Conservation (phyloP, 495 filamentous ascomycete genomes). For the Chaetomium fimeti region DNA sequence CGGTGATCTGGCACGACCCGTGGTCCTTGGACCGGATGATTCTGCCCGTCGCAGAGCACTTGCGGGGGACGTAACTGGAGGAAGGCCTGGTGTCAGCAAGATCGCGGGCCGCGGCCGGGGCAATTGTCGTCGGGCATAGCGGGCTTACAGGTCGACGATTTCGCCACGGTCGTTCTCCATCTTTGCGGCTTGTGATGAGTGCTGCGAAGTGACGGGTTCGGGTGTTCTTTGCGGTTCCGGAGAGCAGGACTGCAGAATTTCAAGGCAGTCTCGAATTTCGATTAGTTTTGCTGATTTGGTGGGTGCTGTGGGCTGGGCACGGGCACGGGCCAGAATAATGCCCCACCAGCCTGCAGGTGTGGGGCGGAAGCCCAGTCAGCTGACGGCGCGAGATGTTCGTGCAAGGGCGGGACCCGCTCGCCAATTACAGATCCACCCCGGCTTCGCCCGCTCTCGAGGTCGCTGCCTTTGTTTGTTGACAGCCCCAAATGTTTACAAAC, state of each 20-base stretch:
- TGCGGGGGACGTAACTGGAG: slow-evolving; percentile 94
- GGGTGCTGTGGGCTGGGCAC: slow-evolving; percentile 30
- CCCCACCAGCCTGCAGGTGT: slow-evolving; percentile 7
- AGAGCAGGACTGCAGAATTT: slow-evolving; percentile 36
- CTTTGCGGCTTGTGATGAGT: slow-evolving; percentile 35
- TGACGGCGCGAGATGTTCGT: slow-evolving; percentile 32
- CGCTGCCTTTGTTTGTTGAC: slow-evolving; percentile 13
- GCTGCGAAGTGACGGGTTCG: slow-evolving; percentile 32
- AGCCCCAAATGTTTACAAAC: background rate
- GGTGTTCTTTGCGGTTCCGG: slow-evolving; percentile 32
- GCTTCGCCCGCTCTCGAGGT: background rate
- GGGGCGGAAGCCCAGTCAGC: slow-evolving; percentile 17
- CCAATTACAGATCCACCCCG: slow-evolving; percentile 6
- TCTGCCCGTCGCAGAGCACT: slow-evolving; percentile 90
- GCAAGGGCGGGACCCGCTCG: background rate
- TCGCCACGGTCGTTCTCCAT: slow-evolving; percentile 65
- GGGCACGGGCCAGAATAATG: slow-evolving; percentile 29
- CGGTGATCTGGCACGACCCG: slow-evolving; percentile 85
- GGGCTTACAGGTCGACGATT: slow-evolving; percentile 89
- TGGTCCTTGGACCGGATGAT: slow-evolving; percentile 99
- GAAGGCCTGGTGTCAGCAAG: slow-evolving; percentile 20
- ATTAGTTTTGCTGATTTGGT: slow-evolving; percentile 39
- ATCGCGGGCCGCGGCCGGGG: slow-evolving; percentile 3
- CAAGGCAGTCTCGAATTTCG: slow-evolving; percentile 33
- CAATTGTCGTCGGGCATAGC: slow-evolving; percentile 15